Conservation (phyloP, 441 rosid species). For the Geranium incanum region DNA sequence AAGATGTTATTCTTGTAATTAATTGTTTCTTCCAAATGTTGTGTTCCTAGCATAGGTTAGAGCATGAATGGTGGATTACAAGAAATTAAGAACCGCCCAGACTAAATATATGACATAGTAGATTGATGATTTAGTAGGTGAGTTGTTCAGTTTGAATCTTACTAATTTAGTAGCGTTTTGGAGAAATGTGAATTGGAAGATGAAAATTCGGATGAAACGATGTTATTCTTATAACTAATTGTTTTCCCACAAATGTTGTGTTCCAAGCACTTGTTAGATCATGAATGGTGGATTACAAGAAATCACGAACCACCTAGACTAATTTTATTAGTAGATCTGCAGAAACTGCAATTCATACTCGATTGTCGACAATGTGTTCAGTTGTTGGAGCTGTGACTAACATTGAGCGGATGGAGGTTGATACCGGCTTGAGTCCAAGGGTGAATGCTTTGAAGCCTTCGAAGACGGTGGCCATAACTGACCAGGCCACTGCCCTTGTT, state of each 20-base stretch:
- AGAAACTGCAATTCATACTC: constrained; percentile 15
- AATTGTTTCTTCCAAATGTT: too few relatives aligned
- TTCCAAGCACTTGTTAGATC: too few relatives aligned
- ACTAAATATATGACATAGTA: too few relatives aligned
- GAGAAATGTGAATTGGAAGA: neutral
- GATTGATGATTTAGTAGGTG: neutral
- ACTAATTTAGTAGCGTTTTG: neutral
- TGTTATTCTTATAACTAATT: too few relatives aligned
- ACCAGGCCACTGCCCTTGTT: constrained; percentile 82
- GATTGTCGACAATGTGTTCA: constrained; percentile 27
- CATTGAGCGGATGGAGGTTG: constrained; percentile 42
- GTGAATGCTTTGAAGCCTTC: constrained; percentile 81
- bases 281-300: neutral
- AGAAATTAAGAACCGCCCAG: too few relatives aligned
- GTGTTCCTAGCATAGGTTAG: too few relatives aligned
- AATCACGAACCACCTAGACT: neutral
- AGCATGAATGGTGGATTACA: too few relatives aligned
- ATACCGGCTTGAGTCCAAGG: constrained; percentile 70
- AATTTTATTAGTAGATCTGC: constrained; percentile 18
- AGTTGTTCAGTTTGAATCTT: neutral
- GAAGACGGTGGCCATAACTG: constrained; percentile 84
- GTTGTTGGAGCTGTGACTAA: constrained; percentile 38
- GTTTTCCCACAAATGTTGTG: too few relatives aligned
- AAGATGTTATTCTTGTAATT: too few relatives aligned
- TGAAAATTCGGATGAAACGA: too few relatives aligned